Evolutionary conservation across 345 rosid species (phyloP), one percentile per base, ranked within the genome.

Genomic region (Ceriops tagal): DNA sequence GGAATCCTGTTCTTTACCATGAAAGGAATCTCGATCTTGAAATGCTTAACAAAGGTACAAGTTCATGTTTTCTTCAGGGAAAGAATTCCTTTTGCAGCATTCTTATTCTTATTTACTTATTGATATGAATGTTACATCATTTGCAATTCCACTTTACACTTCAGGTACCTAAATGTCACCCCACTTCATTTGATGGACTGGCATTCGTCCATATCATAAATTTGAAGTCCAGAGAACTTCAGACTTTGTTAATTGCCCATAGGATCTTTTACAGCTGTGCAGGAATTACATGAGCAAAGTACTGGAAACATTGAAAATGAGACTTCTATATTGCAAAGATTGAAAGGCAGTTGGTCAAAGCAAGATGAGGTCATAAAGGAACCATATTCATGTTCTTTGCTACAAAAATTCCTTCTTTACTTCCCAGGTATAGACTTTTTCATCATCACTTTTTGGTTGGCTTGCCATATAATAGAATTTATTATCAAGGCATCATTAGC

Each of bases 11-110:
- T 64, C 69, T 75, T 68, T 86, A 77, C 78, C 70, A 73, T 61
- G 86, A 81, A 62, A 82, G 78, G 72, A 89, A 77, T 49, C 76
- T 84, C 34, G 87, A 91, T 78, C 64, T 86, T 53, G 86, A 78
- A 71, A 71, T 75, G 39, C 80, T 93, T 70, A 69, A 53, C 49
- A 84, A 88, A 89, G 96, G 98, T 93, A 79, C 73, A 64, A 66
- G 27, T 62, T 10, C 39, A 4, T 34, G 22, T 64, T 27, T 56
- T 65, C 6, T 4, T 6, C 37, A 18, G 46, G 60, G 28, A 31
- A 60, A 58, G 30, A 27, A 28, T 26, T 22, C 26, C 20, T 20
- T 24, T 58, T 24, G 47, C 31, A 43, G 56, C 62, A 66, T 56
- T 24, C 26, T 43, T 37, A 10, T 10, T 4, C 31, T 27, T 56